These are phyloP conservation scores for Pythium biforme DNA, from an alignment of 352 stramenopile genomes.

Conservation along the genomic window DNA sequence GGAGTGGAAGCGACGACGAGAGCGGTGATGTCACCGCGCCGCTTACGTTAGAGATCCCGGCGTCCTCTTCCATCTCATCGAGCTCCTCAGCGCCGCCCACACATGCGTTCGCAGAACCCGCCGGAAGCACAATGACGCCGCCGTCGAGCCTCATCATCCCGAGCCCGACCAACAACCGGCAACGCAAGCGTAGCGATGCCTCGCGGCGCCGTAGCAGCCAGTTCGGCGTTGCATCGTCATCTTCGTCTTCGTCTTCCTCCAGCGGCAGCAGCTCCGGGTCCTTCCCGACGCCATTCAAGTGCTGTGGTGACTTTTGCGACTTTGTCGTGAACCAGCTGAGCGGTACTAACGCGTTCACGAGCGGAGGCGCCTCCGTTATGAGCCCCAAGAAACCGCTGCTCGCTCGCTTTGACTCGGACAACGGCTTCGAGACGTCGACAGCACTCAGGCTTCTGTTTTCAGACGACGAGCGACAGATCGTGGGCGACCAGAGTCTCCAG, in stretches of 20 bases:
- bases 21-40: background rate
- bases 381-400: slow-evolving; percentile 12
- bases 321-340: slow-evolving; percentile 41
- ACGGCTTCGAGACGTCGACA: slow-evolving; percentile 28
- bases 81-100: background rate
- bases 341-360: background rate
- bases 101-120: background rate
- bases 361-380: background rate
- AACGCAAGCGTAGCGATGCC: slow-evolving; percentile 4
- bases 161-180: background rate
- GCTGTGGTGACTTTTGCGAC: slow-evolving; percentile 72
- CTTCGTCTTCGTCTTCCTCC: slow-evolving; percentile 7
- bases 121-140: slow-evolving; percentile 5
- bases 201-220: slow-evolving; percentile 6
- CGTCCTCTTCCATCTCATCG: background rate
- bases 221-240: slow-evolving; percentile 3
- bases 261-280: slow-evolving; percentile 19
- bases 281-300: slow-evolving; percentile 77
- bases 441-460: slow-evolving; percentile 57
- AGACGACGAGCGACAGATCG: slow-evolving; percentile 36
- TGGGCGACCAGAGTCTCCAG: slow-evolving; percentile 40
- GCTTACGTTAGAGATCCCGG: background rate
- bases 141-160: slow-evolving; percentile 19
- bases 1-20: background rate
- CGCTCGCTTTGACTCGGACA: slow-evolving; percentile 7